These are phyloP conservation scores for Penicillium dipodomyicola DNA, from an alignment of 495 filamentous ascomycete species.

Conservation along the genomic window DNA sequence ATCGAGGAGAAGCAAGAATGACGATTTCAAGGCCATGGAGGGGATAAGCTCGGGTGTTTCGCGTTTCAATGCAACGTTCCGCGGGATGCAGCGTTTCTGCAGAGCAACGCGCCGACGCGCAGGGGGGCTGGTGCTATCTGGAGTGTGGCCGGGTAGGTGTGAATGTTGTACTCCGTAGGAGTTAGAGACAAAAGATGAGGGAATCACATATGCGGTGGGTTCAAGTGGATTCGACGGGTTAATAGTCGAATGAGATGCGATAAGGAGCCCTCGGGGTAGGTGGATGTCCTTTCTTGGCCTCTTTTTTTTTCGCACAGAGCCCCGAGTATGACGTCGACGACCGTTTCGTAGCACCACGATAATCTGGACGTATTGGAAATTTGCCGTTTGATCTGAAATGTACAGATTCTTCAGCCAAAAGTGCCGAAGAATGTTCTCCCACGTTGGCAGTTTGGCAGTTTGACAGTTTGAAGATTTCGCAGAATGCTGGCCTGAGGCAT, in stretches of 20 bases:
- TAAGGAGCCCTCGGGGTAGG: slow-evolving; percentile 6
- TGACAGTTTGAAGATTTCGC: background rate
- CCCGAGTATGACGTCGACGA: slow-evolving; percentile 24
- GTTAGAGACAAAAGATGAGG: background rate
- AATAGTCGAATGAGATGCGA: slow-evolving; percentile 1
- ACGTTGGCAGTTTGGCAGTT: slow-evolving; percentile 8
- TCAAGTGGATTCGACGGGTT: background rate
- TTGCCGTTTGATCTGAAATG: background rate
- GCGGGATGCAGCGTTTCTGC: slow-evolving; percentile 7
- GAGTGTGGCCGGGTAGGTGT: background rate
- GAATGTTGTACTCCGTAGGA: background rate
- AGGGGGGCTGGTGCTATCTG: background rate
- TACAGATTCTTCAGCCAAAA: background rate
- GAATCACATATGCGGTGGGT: slow-evolving; percentile 5
- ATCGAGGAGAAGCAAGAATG: slow-evolving; percentile 5
- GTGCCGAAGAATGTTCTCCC: slow-evolving; percentile 11
- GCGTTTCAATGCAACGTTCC: slow-evolving; percentile 2
- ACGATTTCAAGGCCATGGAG: slow-evolving; percentile 22
- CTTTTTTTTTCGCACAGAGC: slow-evolving; percentile 15
- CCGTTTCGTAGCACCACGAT: slow-evolving; percentile 12
- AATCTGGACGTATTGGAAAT: background rate
- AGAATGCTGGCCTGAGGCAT: slow-evolving; percentile 23
- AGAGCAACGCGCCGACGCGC: slow-evolving; percentile 13
- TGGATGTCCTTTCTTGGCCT: slow-evolving; percentile 11
- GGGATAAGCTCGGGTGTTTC: background rate